phyloP scores from a whole-genome alignment of 306 rosid species.

The Vigna mungo region DNA sequence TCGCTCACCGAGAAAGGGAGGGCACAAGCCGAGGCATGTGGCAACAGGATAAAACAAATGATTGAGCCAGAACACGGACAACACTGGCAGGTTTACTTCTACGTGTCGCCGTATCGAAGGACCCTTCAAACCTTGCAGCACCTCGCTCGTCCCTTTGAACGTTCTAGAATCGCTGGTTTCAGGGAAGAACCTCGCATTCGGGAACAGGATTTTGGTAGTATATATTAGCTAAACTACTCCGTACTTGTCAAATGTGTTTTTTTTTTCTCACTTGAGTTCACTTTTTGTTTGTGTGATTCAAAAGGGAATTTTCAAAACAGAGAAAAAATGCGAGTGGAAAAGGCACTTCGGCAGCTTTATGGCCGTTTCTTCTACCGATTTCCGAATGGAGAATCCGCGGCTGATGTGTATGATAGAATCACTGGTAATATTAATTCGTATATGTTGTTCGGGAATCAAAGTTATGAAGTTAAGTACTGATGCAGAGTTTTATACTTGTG shows the following conservation, averaged over 20 bases:
- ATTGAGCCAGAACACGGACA: slow-evolving; percentile 54
- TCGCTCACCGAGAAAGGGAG: slow-evolving; percentile 63
- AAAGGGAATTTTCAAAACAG: slow-evolving; percentile 90
- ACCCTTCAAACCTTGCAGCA: slow-evolving; percentile 63
- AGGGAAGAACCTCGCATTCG: slow-evolving; percentile 90
- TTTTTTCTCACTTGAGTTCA: not conserved
- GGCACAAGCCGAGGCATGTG: slow-evolving; percentile 70
- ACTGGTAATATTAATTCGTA: slow-evolving; percentile 54
- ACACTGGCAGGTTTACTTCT: slow-evolving; percentile 78
- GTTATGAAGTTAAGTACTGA: too few species aligned
- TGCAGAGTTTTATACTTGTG: not conserved
- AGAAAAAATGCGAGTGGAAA: slow-evolving; percentile 76
- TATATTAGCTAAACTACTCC: slow-evolving; percentile 19
- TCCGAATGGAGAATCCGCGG: slow-evolving; percentile 93
- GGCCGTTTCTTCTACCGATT: slow-evolving; percentile 97
- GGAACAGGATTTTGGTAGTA: slow-evolving; percentile 92
- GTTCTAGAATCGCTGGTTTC: slow-evolving; percentile 73
- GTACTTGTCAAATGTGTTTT: not conserved
- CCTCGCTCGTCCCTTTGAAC: slow-evolving; percentile 72
- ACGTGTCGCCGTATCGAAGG: slow-evolving; percentile 83
- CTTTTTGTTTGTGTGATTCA: not conserved
- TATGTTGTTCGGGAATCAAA: not conserved
- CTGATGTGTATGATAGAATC: slow-evolving; percentile 95
- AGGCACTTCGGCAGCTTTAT: slow-evolving; percentile 60
- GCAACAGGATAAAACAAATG: slow-evolving; percentile 55